Evolutionary conservation across 768 basidiomycete genomes (phyloP), one percentile per base, ranked within the genome.

Genomic region (Pholiota microspora): DNA sequence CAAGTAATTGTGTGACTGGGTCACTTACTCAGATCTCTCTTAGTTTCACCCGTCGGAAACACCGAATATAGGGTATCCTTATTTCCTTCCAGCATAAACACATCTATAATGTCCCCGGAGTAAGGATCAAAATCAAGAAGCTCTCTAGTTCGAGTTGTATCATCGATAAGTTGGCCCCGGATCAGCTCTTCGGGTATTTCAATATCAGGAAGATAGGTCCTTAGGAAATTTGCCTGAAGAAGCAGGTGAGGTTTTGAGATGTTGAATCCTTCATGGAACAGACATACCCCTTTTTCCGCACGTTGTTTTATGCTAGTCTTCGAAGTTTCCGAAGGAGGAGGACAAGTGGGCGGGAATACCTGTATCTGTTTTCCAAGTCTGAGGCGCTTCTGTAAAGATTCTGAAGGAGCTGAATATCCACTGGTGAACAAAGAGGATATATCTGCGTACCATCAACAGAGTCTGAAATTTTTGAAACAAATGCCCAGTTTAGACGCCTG

Each of bases 141-240:
- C n/a, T 68, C 60, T 21, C 63, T 67, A 32, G 61, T 53, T 47
- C 70, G 58, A 36, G 63, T 69, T 10, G 74, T 69, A 44, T 86
- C 83, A 48, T 73, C 70, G 10, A 73, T 67, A 16, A 89, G 68
- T 53, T 84, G 76, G 24, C 81, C 78, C 48, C 80, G 68, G 42
- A 92, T 75, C 21, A 92, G 69, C 35, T 89, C 84, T n/a, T 79
- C 70, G 6, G 87, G 72, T n/a, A 93, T 73, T 55, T 91, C 88
- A 13, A 86, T 75, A 56, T 92, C 89, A 1, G 90, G 88, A 51
- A 86, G 77, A 66, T 80, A 78, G 3, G 82, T 84, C 42, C 86
- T 82, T 45, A 92, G 73, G 61, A 89, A 90, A 52, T 85, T 83
- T 12, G 86, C 79, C 90, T 93, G 55, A 29, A 21, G 15, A 54